Base-by-base conservation (phyloP, 2,329 filamentous ascomycete species). In the Cercospora janseana region DNA sequence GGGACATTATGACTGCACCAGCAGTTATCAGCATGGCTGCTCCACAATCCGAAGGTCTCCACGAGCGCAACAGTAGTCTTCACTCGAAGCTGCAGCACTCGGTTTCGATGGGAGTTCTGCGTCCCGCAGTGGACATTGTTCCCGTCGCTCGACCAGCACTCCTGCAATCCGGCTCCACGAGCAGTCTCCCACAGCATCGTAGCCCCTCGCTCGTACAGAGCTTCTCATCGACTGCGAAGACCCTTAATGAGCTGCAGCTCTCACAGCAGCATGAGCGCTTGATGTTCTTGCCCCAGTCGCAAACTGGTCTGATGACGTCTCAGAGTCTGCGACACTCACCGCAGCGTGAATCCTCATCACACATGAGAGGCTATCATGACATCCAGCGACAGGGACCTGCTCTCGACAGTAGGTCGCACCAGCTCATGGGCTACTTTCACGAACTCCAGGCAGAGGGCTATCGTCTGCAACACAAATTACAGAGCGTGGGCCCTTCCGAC, bases 31-130 rank as follows among this genome's bases (percentile, higher is more conserved):
- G 31, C 31, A 35, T 5, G 20, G 31, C 31, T 13, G 20, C 20
- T 8, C 31, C n/a, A 13, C 34, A 42, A 27, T 29, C 16, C 51
- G 13, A 31, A 31, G 13, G 34, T 28, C 16, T 42, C 27, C 27
- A 34, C 37, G 13, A 18, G 23, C 13, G 23, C 28, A 2, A n/a
- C 26, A n/a, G 26, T 40, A 20, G 10, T 26, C 8, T 15, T n/a
- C 26, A 20, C 24, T 23, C 20, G 34, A 35, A 26, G 23, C 46
- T 53, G n/a, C 51, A 49, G 34, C 46, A 53, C 18, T 53, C 51
- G 20, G 41, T 35, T 4, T 53, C 51, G 10, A 49, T 53, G 51
- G 29, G 37, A 21, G 23, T 42, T 6, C 46, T 49, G 28, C 32
- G 51, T 32, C 20, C 37, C 6, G n/a, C 27, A 8, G 6, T n/a